Evolutionary conservation across 352 stramenopile species (phyloP), one percentile per base, ranked within the genome.

Genomic region (Blastocystis sp.): DNA sequence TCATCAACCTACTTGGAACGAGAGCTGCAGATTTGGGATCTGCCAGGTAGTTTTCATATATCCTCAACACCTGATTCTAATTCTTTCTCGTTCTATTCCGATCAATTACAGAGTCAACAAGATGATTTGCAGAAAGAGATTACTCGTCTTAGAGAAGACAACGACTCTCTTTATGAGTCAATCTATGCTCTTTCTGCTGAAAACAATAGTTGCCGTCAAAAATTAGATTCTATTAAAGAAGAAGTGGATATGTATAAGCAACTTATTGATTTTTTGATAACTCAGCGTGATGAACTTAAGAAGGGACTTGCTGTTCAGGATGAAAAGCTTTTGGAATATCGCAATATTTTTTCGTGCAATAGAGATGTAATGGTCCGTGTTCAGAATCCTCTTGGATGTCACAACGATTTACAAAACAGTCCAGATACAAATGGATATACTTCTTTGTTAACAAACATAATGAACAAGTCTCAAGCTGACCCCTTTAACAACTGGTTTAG

Each of bases 401-500:
- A 34, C 29, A 34, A 34, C 29, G 50, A 59, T 59, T n/a, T n/a
- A n/a, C 50, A 62, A 29, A n/a, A 80, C 47, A 63, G 50, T 15
- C 29, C 29, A 34, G 29, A 34, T 34, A 34, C 29, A 34, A 34
- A 34, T 34, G 29, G 29, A 34, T 34, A 34, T 34, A 34, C 29
- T 34, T 34, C 29, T 39, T 43, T 73, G 62, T 37, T 39, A 45
- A 73, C 53, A 84, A 69, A 84, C 45, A 68, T 2, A 39, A 68
- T 20, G 13, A 68, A 53, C 50, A 43, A 47, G 29, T 61, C 47
- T 61, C 73, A 45, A 64, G 54, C 73, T 37, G 43, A 23, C 53
- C 45, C 15, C 34, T 45, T 66, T 7, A 13, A 47, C 89, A 55
- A 39, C 20, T 39, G 88, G 39, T 34, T 93, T 97, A 99, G 93